Conservation (phyloP, 1,284 basidiomycete genomes). For the Heterobasidion irregulare region DNA sequence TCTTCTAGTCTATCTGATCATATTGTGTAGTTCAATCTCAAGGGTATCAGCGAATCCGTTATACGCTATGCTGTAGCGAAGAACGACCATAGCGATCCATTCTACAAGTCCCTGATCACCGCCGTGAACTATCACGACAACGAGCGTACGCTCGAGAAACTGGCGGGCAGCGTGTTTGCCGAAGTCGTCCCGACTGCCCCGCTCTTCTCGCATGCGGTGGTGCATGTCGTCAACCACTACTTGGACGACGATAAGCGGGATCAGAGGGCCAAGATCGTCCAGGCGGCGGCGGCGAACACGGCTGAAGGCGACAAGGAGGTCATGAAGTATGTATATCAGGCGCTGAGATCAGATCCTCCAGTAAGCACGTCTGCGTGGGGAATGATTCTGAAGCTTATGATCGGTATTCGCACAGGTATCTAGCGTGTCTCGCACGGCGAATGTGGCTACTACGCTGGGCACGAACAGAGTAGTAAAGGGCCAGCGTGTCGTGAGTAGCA, state of each 20-base stretch:
- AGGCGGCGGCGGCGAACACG: slow-evolving; percentile 19
- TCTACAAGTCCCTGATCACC: slow-evolving; percentile 10
- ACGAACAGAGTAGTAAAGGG: slow-evolving; percentile 20
- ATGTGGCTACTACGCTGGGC: slow-evolving; percentile 17
- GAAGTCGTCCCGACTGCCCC: slow-evolving; percentile 42
- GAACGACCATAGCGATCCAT: slow-evolving; percentile 15
- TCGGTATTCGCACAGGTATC: slow-evolving; percentile 18
- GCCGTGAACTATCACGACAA: slow-evolving; percentile 8
- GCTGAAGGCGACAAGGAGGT: slow-evolving; percentile 22
- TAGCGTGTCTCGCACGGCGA: slow-evolving; percentile 33
- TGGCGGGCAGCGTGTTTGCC: slow-evolving; percentile 35
- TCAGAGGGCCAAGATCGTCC: slow-evolving; percentile 33
- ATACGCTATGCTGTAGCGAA: slow-evolving; percentile 12
- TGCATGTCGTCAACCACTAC: slow-evolving; percentile 59
- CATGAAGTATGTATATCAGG: slow-evolving; percentile 40
- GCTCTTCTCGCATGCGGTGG: slow-evolving; percentile 45
- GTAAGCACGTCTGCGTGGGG: slow-evolving; percentile 1
- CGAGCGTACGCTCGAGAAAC: slow-evolving; percentile 17
- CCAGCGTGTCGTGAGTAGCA: slow-evolving; percentile 31
- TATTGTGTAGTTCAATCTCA: slow-evolving; percentile 32
- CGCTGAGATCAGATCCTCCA: slow-evolving; percentile 26
- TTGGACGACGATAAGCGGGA: slow-evolving; percentile 31
- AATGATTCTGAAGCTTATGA: neutral
- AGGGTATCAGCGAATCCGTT: slow-evolving; percentile 15
- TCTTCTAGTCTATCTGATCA: neutral